A percentile compares a stretch with the other conserved stretches of the same genome.
These are phyloP conservation scores for Chrysanthemum makinoi DNA, from an alignment of 129 eudicot species.

Conservation along the genomic window DNA sequence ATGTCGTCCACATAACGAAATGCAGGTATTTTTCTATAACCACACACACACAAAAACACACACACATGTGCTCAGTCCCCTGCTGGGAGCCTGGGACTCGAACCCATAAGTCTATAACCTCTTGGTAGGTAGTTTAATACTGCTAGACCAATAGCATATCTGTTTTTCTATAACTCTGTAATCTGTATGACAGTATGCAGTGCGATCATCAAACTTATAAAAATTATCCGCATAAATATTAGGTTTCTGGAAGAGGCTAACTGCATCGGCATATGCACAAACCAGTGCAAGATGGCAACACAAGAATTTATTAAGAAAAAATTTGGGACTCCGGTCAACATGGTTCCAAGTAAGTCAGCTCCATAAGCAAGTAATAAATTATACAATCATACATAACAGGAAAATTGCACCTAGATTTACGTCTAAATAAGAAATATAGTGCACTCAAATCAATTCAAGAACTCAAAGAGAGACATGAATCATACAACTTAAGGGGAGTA, in stretches of 20 bases:
- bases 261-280: constrained; percentile 94
- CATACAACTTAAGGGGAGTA: constrained; percentile 28
- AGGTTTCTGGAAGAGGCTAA: constrained; percentile 88
- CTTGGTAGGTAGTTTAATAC: too few relatives aligned
- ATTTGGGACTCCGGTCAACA: constrained; percentile 65
- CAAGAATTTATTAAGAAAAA: constrained; percentile 76
- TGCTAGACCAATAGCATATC: too few relatives aligned
- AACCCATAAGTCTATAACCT: too few relatives aligned
- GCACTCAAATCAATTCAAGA: constrained; percentile 31
- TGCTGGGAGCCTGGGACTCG: too few relatives aligned
- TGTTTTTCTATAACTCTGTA: background rate
- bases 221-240: background rate
- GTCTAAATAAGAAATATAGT: constrained; percentile 23
- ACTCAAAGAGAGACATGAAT: constrained; percentile 26
- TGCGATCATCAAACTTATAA: constrained; percentile 9
- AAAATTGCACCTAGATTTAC: constrained; percentile 33
- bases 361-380: constrained; percentile 16
- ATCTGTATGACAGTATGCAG: background rate
- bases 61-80: too few relatives aligned
- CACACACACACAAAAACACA: too few relatives aligned
- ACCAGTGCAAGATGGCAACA: constrained; percentile 87
- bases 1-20: constrained; percentile 72
- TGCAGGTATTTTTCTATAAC: constrained; percentile 63
- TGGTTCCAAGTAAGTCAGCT: constrained; percentile 89
- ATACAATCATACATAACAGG: constrained; percentile 4